Conservation (phyloP, 2,329 filamentous ascomycete genomes). For the Ascochyta clinopodiicola region DNA sequence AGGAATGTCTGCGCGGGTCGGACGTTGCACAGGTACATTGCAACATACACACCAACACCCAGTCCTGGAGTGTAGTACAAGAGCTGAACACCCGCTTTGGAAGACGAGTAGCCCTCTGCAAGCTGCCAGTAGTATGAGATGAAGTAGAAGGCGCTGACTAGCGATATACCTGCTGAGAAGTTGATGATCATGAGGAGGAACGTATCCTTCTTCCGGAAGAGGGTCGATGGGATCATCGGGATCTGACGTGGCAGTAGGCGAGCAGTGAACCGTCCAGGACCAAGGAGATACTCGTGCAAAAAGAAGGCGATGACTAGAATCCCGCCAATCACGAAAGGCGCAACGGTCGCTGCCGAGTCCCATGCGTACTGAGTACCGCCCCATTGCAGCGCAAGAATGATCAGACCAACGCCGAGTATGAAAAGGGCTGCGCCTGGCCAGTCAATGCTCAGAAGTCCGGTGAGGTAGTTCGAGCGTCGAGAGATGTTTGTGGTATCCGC, state of each 20-base stretch:
- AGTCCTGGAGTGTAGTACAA: conserved; percentile 71
- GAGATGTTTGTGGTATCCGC: conserved; percentile 36
- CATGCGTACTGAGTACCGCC: conserved; percentile 66
- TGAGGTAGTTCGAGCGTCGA: conserved; percentile 43
- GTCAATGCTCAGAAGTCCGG: conserved; percentile 54
- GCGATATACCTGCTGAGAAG: conserved; percentile 63
- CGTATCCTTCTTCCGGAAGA: conserved; percentile 65
- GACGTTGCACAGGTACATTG: conserved; percentile 66
- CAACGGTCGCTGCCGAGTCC: conserved; percentile 61
- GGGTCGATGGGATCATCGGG: conserved; percentile 68
- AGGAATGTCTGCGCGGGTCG: conserved; percentile 68
- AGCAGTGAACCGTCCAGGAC: conserved; percentile 56
- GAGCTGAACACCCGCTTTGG: conserved; percentile 56
- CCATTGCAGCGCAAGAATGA: conserved; percentile 56
- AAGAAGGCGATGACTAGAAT: conserved; percentile 57
- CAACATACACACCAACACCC: conserved; percentile 63
- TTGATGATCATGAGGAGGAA: conserved; percentile 68
- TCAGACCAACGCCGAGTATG: conserved; percentile 43
- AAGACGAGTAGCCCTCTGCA: conserved; percentile 61
- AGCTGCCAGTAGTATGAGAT: conserved; percentile 72
- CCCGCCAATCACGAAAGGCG: conserved; percentile 60
- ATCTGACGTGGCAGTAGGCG: conserved; percentile 61
- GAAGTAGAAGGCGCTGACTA: conserved; percentile 69
- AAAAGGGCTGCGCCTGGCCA: conserved; percentile 44
- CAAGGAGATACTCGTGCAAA: conserved; percentile 61